Evolutionary conservation across 2,329 filamentous ascomycete genomes (phyloP).

Genomic region (Colletotrichum spinosum): DNA sequence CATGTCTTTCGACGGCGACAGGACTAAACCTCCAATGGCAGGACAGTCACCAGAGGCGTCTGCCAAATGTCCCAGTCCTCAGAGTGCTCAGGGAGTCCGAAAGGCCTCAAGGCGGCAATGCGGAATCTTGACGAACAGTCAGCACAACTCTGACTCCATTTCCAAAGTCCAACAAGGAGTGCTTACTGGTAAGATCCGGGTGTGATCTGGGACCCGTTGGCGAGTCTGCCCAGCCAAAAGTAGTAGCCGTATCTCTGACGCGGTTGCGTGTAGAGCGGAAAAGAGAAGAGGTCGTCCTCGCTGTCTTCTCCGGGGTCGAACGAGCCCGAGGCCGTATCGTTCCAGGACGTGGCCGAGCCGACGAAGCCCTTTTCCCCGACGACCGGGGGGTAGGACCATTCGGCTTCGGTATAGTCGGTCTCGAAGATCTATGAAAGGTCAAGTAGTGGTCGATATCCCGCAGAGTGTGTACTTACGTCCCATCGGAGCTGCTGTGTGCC

Average conservation of each 20-base stretch:
- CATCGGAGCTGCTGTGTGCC: constrained; percentile 43
- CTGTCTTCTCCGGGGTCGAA: constrained; percentile 4
- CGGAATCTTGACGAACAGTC: constrained; percentile 30
- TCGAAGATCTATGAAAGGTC: constrained; percentile 48
- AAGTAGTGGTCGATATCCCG: too few relatives aligned
- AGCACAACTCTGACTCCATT: background rate
- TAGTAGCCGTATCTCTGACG: background rate
- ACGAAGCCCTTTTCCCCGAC: constrained; percentile 53
- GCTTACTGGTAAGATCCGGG: constrained; percentile 22
- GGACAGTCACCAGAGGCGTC: constrained; percentile 33
- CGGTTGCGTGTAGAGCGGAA: constrained; percentile 3
- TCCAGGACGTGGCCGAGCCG: constrained; percentile 53
- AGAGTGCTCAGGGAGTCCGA: constrained; percentile 37
- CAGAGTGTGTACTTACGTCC: constrained; percentile 29
- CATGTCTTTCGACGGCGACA: too few relatives aligned
- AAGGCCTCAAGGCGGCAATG: constrained; percentile 43
- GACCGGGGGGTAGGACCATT: constrained; percentile 56
- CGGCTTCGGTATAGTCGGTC: constrained; percentile 48
- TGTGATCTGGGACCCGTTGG: constrained; percentile 14
- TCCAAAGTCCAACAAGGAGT: rapidly evolving
- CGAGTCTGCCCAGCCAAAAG: constrained; percentile 16
- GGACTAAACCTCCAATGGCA: background rate
- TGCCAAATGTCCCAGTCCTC: constrained; percentile 43
- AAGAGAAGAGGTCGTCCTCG: constrained; percentile 18
- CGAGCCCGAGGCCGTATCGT: background rate